Evolutionary conservation across 179 eudicot species (phyloP), one percentile per base, ranked within the genome.

Genomic region (Beta lomatogona): DNA sequence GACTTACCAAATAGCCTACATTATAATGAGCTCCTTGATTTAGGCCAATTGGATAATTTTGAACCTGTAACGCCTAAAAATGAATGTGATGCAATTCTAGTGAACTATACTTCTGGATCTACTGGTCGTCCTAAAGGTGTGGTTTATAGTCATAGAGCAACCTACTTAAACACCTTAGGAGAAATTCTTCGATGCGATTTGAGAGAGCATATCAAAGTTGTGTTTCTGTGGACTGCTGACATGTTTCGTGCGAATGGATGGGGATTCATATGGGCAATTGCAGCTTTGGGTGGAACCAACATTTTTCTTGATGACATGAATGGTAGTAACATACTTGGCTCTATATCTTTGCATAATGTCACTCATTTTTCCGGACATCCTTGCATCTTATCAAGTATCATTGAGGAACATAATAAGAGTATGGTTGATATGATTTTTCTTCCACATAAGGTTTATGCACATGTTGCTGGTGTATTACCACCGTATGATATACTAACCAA

Each of bases 221-320:
- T 88, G 31, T 90, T 88, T 74, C 52, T 91, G 7, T 93, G 97
- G 95, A 91, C 95, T 0, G 88, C 90, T 4, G 92, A 89, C 68
- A 90, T 93, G 95, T 93, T 90, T 58, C 95, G 90, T 10, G 90
- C 92, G 82, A 91, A 88, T 36, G 93, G 95, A 2, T 93, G 95
- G 97, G 87, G 95, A 80, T 86, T 86, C 54, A 82, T 84, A 6
- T 91, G 95, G 97, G 90, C 87, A 0, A 45, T 90, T 77, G 90
- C 92, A 1, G 91, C 91, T 12, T 78, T 89, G 6, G 92, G 92
- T 19, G 97, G 94, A 61, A 91, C 91, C 0, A 93, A 88, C 81
- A 76, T 93, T 31, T 91, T 90, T 81, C 82, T 83, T 12, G 77
- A 89, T 52, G 11, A 84, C 65, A 79, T 81, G 15, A 78, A 86